A percentile compares a stretch with the other conserved stretches of the same genome.
phyloP scores from a whole-genome alignment of 495 filamentous ascomycete genomes.

The Neurospora sp. region DNA sequence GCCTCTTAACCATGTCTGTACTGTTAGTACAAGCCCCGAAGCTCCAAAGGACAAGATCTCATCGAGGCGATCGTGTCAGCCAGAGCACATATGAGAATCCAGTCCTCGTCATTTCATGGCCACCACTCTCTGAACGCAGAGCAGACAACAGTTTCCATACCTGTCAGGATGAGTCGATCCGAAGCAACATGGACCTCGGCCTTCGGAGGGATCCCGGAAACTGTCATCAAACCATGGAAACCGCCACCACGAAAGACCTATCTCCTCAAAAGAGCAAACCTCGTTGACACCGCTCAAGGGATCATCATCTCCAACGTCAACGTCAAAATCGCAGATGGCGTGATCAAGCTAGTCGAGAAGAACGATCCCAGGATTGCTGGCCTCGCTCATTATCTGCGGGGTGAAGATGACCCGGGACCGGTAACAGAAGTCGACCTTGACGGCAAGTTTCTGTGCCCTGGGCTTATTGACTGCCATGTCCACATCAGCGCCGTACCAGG shows the following conservation, averaged over 20 bases:
- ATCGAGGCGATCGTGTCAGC: background rate
- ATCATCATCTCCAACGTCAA: constrained; percentile 15
- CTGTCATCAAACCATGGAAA: constrained; percentile 28
- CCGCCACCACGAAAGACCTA: constrained; percentile 12
- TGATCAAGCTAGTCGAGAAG: constrained; percentile 7
- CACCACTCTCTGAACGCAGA: background rate
- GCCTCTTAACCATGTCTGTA: background rate
- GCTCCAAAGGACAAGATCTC: background rate
- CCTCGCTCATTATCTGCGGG: background rate
- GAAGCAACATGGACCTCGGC: background rate
- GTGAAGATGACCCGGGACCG: constrained; percentile 1
- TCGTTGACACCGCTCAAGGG: constrained; percentile 24
- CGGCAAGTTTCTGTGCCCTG: constrained; percentile 41
- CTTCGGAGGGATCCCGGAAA: constrained; percentile 1
- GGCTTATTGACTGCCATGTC: constrained; percentile 51
- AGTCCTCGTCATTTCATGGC: background rate
- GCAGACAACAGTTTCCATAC: background rate
- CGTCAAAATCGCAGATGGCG: constrained; percentile 16
- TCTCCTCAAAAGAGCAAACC: constrained; percentile 21
- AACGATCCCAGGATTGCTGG: background rate
- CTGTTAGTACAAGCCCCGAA: background rate
- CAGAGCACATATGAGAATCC: background rate
- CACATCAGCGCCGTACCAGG: constrained; percentile 40
- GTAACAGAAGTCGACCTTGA: constrained; percentile 24
- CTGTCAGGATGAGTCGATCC: background rate